Evolutionary conservation across 2,329 filamentous ascomycete species (phyloP).

Genomic region (Sporothrix pseudoabietina): DNA sequence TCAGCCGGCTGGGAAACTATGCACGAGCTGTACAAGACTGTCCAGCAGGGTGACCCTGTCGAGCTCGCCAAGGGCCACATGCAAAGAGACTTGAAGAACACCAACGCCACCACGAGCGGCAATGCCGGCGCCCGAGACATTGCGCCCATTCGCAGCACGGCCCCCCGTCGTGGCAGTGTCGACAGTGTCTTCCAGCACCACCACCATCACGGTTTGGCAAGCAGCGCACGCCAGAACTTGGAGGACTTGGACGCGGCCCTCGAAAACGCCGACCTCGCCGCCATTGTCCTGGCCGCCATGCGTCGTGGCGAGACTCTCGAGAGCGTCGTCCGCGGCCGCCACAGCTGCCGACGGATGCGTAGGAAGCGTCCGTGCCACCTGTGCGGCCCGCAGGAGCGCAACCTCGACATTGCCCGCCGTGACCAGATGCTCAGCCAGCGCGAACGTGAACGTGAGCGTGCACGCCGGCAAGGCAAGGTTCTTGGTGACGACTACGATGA

Average conservation of each 20-base stretch:
- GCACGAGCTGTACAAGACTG: slow-evolving; percentile 45
- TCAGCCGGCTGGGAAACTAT: slow-evolving; percentile 49
- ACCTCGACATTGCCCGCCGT: slow-evolving; percentile 1
- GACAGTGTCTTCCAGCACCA: slow-evolving; percentile 26
- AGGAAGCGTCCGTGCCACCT: slow-evolving; percentile 27
- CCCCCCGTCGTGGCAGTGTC: slow-evolving; percentile 20
- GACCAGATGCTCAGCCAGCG: slow-evolving; percentile 16
- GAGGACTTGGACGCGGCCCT: slow-evolving; percentile 51
- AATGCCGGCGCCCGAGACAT: background rate
- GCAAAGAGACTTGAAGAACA: background rate
- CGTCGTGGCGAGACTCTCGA: slow-evolving; percentile 49
- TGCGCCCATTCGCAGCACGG: background rate
- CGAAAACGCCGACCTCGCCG: slow-evolving; percentile 53
- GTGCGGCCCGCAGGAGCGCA: background rate
- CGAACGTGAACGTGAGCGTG: background rate
- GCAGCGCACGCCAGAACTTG: slow-evolving; percentile 40
- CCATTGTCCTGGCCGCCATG: slow-evolving; percentile 50
- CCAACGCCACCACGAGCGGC: background rate
- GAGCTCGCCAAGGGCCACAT: slow-evolving; percentile 34
- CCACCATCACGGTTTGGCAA: slow-evolving; percentile 36
- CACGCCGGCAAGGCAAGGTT: background rate
- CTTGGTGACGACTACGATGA: background rate
- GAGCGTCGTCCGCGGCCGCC: slow-evolving; percentile 38
- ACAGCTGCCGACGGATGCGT: slow-evolving; percentile 21
- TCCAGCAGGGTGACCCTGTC: slow-evolving; percentile 42